Percentiles rank a stretch among this genome's conserved stretches.
Evolutionary conservation across 2,329 filamentous ascomycete genomes (phyloP).

Genomic region (Didymella sp.): DNA sequence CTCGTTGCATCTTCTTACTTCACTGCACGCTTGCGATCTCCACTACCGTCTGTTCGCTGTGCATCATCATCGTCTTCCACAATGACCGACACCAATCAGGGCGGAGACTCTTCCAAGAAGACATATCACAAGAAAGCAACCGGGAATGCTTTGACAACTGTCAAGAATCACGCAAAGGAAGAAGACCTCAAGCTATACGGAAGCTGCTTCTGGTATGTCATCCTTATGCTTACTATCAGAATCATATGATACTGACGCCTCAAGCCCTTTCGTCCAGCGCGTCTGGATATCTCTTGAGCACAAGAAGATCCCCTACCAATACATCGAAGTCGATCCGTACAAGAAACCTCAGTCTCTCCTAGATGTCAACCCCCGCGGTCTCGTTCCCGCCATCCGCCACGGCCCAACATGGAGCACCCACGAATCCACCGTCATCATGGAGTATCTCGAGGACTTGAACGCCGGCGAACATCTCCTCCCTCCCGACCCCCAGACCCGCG

Average conservation of each 20-base stretch:
- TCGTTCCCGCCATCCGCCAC: conserved; percentile 78
- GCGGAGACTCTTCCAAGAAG: conserved; percentile 63
- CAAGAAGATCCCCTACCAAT: conserved; percentile 81
- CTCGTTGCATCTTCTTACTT: background rate
- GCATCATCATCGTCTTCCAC: conserved; percentile 30
- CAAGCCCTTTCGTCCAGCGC: conserved; percentile 81
- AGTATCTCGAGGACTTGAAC: conserved; percentile 85
- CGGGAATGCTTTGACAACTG: conserved; percentile 72
- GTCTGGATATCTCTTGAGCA: conserved; percentile 88
- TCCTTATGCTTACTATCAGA: conserved; percentile 19
- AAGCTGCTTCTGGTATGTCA: conserved; percentile 77
- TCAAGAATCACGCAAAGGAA: conserved; percentile 72
- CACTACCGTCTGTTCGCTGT: background rate
- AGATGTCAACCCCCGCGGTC: conserved; percentile 76
- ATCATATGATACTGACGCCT: background rate
- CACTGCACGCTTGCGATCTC: background rate
- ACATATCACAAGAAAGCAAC: conserved; percentile 75
- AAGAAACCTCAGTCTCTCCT: conserved; percentile 73
- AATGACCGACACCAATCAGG: conserved; percentile 59
- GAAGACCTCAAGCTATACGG: conserved; percentile 78
- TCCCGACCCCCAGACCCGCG: conserved; percentile 69
- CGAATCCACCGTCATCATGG: conserved; percentile 81
- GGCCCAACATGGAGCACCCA: conserved; percentile 79
- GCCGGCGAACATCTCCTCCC: conserved; percentile 69
- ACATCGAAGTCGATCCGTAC: conserved; percentile 84